These are phyloP conservation scores for Trametes hirsuta DNA, from an alignment of 1,284 basidiomycete species.

Conservation along the genomic window DNA sequence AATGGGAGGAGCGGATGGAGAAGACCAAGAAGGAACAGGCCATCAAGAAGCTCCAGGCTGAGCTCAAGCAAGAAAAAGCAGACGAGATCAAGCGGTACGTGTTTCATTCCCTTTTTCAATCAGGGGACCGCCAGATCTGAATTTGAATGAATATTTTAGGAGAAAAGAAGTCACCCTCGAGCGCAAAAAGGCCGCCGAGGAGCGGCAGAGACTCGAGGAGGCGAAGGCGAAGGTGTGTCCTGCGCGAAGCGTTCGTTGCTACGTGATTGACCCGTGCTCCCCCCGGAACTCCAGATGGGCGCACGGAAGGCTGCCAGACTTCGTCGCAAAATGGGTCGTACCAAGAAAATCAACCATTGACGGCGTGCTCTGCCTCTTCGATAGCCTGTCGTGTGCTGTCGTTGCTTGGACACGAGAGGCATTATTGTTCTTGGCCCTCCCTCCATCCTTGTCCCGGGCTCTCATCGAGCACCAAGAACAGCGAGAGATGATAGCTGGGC, in stretches of 20 bases:
- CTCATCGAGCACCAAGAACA: too few species aligned
- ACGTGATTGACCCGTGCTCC: constrained; percentile 7
- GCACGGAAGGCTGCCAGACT: constrained; percentile 73
- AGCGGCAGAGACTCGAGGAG: constrained; percentile 70
- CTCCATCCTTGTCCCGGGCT: too few species aligned
- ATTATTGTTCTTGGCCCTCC: too few species aligned
- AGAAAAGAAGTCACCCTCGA: constrained; percentile 68
- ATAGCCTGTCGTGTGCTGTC: too few species aligned
- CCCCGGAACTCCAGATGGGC: constrained; percentile 61
- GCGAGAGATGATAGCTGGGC: too few species aligned
- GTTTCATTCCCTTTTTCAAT: neutral
- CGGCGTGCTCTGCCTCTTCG: neutral
- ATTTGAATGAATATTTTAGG: constrained; percentile 40
- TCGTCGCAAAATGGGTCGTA: constrained; percentile 69
- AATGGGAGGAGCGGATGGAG: constrained; percentile 70
- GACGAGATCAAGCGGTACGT: constrained; percentile 64
- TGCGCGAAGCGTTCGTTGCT: constrained; percentile 6
- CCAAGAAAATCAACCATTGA: constrained; percentile 78
- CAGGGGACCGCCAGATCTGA: neutral
- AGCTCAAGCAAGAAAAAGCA: constrained; percentile 76
- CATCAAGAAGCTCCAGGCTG: constrained; percentile 70
- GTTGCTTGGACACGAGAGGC: too few species aligned
- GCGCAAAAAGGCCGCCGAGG: constrained; percentile 71
- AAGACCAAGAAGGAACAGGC: constrained; percentile 65
- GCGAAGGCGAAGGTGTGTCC: constrained; percentile 66